Evolutionary conservation across 192 early-diverging fungal genomes (phyloP).

Genomic region (Coemansia sp.): DNA sequence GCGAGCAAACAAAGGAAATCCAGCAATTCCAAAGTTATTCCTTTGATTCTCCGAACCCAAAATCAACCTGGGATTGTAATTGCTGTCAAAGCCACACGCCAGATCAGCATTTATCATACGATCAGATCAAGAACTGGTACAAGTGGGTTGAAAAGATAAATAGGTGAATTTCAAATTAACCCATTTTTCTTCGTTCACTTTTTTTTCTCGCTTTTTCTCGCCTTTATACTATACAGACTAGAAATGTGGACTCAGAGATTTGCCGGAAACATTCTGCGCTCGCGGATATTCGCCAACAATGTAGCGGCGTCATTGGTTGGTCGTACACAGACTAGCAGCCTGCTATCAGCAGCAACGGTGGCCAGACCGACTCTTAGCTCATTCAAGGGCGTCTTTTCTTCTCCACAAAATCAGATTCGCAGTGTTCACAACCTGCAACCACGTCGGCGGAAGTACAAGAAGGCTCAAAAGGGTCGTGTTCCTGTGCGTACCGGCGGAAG

Average conservation of each 20-base stretch:
- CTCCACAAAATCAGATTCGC: slow-evolving; percentile 43
- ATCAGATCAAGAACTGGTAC: slow-evolving; percentile 1
- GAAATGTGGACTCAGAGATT: slow-evolving; percentile 50
- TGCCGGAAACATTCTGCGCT: slow-evolving; percentile 25
- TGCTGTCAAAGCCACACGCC: background rate
- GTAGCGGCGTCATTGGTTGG: background rate
- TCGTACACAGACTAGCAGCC: background rate
- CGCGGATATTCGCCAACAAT: slow-evolving; percentile 9
- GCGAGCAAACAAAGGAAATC: background rate
- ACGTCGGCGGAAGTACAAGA: slow-evolving; percentile 78
- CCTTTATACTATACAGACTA: background rate
- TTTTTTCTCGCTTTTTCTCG: background rate
- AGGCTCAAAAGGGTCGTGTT: slow-evolving; percentile 86
- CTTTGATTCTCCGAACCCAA: background rate
- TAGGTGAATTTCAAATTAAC: background rate
- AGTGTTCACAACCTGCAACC: slow-evolving; percentile 72
- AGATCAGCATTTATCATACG: background rate
- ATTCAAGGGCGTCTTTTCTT: slow-evolving; percentile 1
- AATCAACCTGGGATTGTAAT: too few relatives aligned
- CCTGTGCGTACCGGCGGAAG: slow-evolving; percentile 80
- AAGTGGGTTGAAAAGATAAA: too few relatives aligned
- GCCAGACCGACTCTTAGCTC: background rate
- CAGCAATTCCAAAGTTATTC: background rate
- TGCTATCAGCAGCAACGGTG: slow-evolving; percentile 1
- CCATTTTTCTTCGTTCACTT: slow-evolving; percentile 4